Conservation (phyloP, 768 basidiomycete genomes). For the Collybiopsis confluens region DNA sequence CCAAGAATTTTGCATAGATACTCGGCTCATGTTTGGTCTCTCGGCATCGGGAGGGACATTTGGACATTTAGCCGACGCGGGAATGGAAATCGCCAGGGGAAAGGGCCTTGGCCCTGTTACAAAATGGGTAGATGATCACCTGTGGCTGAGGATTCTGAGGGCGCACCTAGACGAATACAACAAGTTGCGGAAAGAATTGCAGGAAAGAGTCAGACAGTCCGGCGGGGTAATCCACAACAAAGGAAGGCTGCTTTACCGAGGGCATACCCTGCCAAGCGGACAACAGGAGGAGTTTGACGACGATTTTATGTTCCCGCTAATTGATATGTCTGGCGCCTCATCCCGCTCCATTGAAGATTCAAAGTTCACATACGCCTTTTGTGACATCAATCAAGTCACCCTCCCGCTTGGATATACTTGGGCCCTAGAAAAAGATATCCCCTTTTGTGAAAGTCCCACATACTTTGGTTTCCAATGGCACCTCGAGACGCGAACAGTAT, state of each 20-base stretch:
- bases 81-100: conserved; percentile 16
- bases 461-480: conserved; percentile 32
- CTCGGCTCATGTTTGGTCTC: conserved; percentile 19
- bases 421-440: conserved; percentile 25
- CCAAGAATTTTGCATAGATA: conserved; percentile 25
- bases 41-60: conserved; percentile 18
- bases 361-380: conserved; percentile 14
- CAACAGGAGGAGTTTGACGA: conserved; percentile 28
- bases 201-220: conserved; percentile 3
- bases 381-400: conserved; percentile 33
- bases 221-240: conserved; percentile 4
- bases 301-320: conserved; percentile 16
- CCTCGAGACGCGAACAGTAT: conserved; percentile 17
- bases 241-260: conserved; percentile 18
- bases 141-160: conserved; percentile 10
- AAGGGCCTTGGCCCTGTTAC: conserved; percentile 24
- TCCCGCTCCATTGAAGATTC: conserved; percentile 15
- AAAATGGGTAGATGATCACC: conserved; percentile 27
- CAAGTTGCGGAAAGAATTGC: conserved; percentile 7
- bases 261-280: conserved; percentile 13
- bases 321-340: conserved; percentile 19
- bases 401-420: conserved; percentile 25
- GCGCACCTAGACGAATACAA: conserved; percentile 24
- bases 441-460: conserved; percentile 10
- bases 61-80: conserved; percentile 20